Base-by-base conservation (phyloP, 2,329 filamentous ascomycete genomes). In the Aspergillus costaricaensis region DNA sequence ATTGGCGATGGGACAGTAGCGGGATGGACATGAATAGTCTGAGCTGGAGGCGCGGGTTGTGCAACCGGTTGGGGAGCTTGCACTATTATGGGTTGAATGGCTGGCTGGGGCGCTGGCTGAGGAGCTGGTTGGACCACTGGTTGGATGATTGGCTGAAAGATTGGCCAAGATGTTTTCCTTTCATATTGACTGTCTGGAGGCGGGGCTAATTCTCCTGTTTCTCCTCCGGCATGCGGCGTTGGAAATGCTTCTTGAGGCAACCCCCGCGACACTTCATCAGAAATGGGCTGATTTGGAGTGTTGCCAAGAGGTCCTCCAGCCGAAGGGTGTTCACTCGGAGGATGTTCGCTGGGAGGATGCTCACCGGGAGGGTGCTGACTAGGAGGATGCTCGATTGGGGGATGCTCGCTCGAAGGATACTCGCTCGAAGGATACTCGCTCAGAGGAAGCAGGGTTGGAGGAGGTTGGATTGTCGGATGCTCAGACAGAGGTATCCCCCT, bases 1-100 rank as follows among this genome's bases (percentile, higher is more conserved):
- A 86, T 85, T 2, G 85, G 84, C 30, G 80, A 70, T 19, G 83
- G 81, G 8, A 66, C 69, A 5, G 74, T 65, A 3, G 67, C 64
- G 8, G 69, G 63, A 50, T 64, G 48, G 9, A 62, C 47, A 49
- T 61, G 60, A 17, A 66, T 59, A 8, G 59, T 59, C 9, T 62
- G 59, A 12, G 27, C 60, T 38, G 68, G 59, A 19, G 53, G 53
- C 5, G 65, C 47, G 30, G 58, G 32, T 39, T 59, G 58, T 12
- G 58, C 9, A 15, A 57, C 54, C 19, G 59, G 62, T 3, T 57
- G 59, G 15, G 32, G 32, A 25, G 49, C 55, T 21, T 30, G 50
- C 36, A 38, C 27, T 17, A 52, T 52, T 38, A 53, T 47, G 23
- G 53, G 53, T 27, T 47, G 53, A 8, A 43, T 43, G 9, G 30